Evolutionary conservation across 2,329 filamentous ascomycete genomes (phyloP).

Genomic region (Parastagonospora avenae): DNA sequence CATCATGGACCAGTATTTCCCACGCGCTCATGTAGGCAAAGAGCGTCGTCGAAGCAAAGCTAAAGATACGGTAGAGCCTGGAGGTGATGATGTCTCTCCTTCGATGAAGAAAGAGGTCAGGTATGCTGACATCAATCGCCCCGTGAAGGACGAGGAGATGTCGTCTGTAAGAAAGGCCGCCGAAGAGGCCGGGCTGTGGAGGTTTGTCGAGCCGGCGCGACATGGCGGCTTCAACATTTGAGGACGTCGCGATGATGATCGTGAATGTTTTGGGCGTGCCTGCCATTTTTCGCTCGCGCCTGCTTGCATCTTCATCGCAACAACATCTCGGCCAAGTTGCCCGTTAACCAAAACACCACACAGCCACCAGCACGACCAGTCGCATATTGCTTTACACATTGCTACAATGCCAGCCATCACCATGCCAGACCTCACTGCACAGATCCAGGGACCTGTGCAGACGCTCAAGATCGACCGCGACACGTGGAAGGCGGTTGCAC

Average conservation of each 20-base stretch:
- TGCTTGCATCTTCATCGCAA: conserved; percentile 1
- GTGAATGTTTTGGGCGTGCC: background rate
- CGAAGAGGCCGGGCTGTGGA: conserved; percentile 74
- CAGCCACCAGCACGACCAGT: background rate
- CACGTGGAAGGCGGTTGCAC: conserved; percentile 35
- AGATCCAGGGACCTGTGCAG: conserved; percentile 21
- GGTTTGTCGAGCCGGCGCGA: conserved; percentile 71
- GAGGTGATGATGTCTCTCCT: conserved; percentile 25
- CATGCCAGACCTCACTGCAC: conserved; percentile 9
- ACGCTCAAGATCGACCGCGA: conserved; percentile 37
- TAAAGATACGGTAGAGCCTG: conserved; percentile 36
- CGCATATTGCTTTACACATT: conserved; percentile 6
- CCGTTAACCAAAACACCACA: background rate
- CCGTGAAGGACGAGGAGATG: conserved; percentile 68
- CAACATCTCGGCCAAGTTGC: background rate
- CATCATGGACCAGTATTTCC: conserved; percentile 88
- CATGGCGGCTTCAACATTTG: conserved; percentile 61
- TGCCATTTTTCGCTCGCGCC: background rate
- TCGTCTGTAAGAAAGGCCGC: conserved; percentile 70
- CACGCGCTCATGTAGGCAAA: conserved; percentile 81
- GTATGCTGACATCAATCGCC: conserved; percentile 80
- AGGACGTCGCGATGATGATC: too few relatives aligned
- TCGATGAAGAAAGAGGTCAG: conserved; percentile 57
- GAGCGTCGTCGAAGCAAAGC: conserved; percentile 49
- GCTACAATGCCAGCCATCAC: conserved; percentile 14